Evolutionary conservation across 129 eudicot genomes (phyloP), one percentile per base, ranked within the genome.

Genomic region (Centrapalus pauciflorus): DNA sequence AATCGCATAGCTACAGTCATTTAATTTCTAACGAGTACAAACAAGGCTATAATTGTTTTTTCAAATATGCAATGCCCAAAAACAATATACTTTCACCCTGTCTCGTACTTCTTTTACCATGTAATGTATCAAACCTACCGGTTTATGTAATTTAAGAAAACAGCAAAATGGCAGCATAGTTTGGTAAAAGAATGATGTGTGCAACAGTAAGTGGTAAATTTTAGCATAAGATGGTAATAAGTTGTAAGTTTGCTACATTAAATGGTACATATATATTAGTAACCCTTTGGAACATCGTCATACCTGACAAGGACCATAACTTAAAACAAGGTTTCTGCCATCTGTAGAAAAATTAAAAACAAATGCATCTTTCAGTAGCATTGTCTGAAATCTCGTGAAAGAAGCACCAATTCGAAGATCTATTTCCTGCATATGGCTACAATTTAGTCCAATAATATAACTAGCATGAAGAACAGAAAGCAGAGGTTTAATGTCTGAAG

Each of bases 271-370:
- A n/a, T n/a, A n/a, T n/a, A n/a, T n/a, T n/a, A n/a, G n/a, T n/a
- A n/a, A n/a, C n/a, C n/a, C n/a, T 21, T 17, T 28, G 13, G 19
- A 64, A 52, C 46, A 20, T 34, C 41, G 20, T 48, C 20, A 28
- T 80, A 93, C 96, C 98, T 88, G 98, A 82, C 96, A 93, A 69
- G 96, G 98, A 76, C 98, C 96, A 69, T 88, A 93, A 57, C 98
- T 93, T 49, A 93, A 64, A 63, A 88, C 72, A 68, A 93, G 61
- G 74, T 80, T 93, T 77, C 71, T 83, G 67, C 80, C 92, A 28
- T 83, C 92, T 57, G 95, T 73, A 77, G 85, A 71, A 66, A 80
- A 78, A 78, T 85, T 84, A 71, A 88, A 77, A 54, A 67, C 69
- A 72, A 92, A 92, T 68, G 96, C 95, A 71, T 88, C 95, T 75